A percentile compares a stretch with the other conserved stretches of the same genome.
Evolutionary conservation across 495 filamentous ascomycete species (phyloP).

Genomic region (Astrocystis sublimbata): DNA sequence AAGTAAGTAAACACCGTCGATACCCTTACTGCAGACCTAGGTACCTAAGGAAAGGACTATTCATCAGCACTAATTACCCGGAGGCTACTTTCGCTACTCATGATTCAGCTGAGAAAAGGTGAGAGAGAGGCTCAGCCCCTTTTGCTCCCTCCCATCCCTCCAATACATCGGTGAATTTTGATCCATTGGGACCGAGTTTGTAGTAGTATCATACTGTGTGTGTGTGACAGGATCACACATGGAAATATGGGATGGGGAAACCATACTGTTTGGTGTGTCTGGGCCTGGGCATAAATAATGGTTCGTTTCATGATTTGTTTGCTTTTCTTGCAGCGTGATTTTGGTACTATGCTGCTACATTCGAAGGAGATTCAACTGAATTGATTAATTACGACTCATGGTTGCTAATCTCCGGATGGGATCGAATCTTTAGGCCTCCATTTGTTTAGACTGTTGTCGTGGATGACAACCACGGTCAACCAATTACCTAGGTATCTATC

Average conservation of each 20-base stretch:
- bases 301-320: no score
- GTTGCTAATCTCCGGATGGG: background rate
- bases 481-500: no score
- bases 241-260: no score
- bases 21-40: no score
- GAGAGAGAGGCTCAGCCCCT: background rate
- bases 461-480: no score
- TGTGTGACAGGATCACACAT: background rate
- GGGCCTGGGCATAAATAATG: no score
- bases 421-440: background rate
- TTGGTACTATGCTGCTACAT: no score
- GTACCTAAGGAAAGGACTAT: background rate
- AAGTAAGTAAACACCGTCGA: background rate
- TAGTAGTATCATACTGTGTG: background rate
- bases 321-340: no score
- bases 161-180: background rate
- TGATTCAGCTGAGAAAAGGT: conserved; percentile 2
- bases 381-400: background rate
- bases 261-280: no score
- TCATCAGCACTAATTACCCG: background rate
- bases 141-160: background rate
- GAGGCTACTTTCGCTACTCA: background rate
- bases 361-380: background rate
- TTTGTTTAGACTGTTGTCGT: no score
- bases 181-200: background rate